phyloP scores from a whole-genome alignment of 2,329 filamentous ascomycete species.

The Phoma herbarum region DNA sequence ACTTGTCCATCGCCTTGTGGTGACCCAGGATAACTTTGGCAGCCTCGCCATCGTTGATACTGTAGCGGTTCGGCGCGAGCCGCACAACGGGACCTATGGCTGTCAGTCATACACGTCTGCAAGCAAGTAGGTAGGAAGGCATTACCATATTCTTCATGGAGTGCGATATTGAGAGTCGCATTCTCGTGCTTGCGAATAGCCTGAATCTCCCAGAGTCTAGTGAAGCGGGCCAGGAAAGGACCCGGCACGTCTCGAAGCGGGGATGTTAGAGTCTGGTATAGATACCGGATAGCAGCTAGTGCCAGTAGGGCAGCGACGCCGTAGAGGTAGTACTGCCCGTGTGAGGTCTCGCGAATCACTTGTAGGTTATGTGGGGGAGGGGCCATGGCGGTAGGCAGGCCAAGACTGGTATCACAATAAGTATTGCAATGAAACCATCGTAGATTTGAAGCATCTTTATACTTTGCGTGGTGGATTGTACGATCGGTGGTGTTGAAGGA shows the following conservation, averaged over 20 bases:
- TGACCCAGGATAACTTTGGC: constrained; percentile 19
- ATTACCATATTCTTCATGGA: constrained; percentile 54
- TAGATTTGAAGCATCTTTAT: neutral
- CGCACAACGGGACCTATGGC: constrained; percentile 21
- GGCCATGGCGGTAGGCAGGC: neutral
- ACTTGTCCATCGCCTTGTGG: constrained; percentile 17
- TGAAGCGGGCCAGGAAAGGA: constrained; percentile 57
- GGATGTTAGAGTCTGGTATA: constrained; percentile 8
- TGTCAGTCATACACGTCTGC: neutral
- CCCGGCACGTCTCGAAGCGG: constrained; percentile 56
- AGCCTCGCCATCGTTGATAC: constrained; percentile 24
- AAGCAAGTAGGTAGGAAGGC: neutral
- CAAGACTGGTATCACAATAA: neutral
- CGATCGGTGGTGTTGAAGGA: neutral
- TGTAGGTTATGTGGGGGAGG: neutral
- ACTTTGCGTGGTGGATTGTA: neutral
- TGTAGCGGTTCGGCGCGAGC: constrained; percentile 29
- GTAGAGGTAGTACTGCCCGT: neutral
- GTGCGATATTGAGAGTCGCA: constrained; percentile 49
- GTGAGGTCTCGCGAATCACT: neutral
- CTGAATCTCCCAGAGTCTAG: constrained; percentile 56
- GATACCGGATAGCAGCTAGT: neutral
- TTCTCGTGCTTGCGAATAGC: constrained; percentile 51
- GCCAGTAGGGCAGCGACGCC: neutral
- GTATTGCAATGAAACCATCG: neutral